Base-by-base conservation (phyloP, 306 rosid species). In the Fragaria ananassa region DNA sequence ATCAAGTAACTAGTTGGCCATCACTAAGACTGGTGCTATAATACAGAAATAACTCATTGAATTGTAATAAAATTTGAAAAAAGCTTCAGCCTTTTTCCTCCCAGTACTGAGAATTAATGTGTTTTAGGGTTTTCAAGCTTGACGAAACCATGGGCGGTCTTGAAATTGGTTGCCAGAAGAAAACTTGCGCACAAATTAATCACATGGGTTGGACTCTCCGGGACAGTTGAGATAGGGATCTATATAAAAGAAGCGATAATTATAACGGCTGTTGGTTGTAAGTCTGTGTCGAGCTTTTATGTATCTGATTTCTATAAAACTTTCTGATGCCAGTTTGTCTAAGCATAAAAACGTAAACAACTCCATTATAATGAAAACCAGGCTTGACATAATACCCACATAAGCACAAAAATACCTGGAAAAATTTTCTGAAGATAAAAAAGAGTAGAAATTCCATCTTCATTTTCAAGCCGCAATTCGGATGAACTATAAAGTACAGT, bases 371-470 rank as follows among this genome's bases (percentile, higher is more conserved):
- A 10, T 57, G 63, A 21, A 57, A 57, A 57, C 15, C 14, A 3
- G 63, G 63, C 17, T 53, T 57, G 63, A 57, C 45, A 78, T 75
- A 68, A 80, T 14, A 29, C 72, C 75, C 63, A 37, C 67, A 27
- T 14, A 61, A 14, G 67, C n/a, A 63, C 2, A 15, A 63, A 41
- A 2, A 65, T 92, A 95, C 97, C 98, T 79, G 98, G 98, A 90
- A 89, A 95, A 80, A 95, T 92, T 89, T 95, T 95, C 85, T 95
- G 98, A 61, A 95, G 96, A 85, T 95, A 95, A 89, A 95, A 95
- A 81, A 95, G 86, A 82, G 75, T 83, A 74, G 97, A 90, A 79
- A 95, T 88, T 76, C 98, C 98, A 86, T 95, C 98, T 83, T 95
- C 98, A 46, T 95, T 95, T 88, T 95, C 98, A 80, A 80, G 84